Conservation (phyloP, 257 asterid species). For the Solanum gracilifrons region DNA sequence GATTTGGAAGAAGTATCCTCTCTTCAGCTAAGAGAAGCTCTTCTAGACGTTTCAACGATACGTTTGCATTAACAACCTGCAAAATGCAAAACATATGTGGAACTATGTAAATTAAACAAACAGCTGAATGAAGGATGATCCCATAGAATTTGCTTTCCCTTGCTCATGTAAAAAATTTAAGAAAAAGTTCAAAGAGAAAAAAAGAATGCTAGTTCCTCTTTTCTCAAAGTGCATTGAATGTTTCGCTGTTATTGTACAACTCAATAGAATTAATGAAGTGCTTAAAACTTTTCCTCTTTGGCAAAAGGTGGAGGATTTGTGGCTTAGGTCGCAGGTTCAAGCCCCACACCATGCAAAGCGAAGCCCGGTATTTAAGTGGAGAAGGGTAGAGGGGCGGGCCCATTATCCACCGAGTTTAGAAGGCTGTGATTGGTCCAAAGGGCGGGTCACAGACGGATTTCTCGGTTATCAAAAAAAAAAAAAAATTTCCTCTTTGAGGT, state of each 20-base stretch:
- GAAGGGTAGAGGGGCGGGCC: too few relatives aligned
- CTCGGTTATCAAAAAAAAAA: too few relatives aligned
- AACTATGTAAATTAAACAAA: neutral
- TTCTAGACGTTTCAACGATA: conserved; percentile 83
- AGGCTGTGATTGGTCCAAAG: too few relatives aligned
- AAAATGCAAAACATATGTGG: conserved; percentile 2
- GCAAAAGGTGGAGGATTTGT: too few relatives aligned
- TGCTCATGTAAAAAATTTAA: neutral
- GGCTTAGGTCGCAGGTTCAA: too few relatives aligned
- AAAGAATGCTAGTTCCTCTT: neutral
- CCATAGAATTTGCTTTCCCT: neutral
- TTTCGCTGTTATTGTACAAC: neutral
- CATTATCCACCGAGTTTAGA: too few relatives aligned
- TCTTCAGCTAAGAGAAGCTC: conserved; percentile 85
- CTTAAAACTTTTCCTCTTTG: neutral
- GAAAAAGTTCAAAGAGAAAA: neutral
- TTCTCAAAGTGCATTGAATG: neutral
- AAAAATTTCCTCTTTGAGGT: neutral
- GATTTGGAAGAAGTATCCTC: conserved; percentile 68
- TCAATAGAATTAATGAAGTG: neutral
- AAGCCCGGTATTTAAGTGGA: too few relatives aligned
- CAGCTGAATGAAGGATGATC: neutral
- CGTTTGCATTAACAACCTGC: conserved; percentile 89
- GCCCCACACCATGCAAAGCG: too few relatives aligned
- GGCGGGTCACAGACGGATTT: too few relatives aligned